Evolutionary conservation across 164 flowering plant genomes (phyloP), one percentile per base, ranked within the genome.

Genomic region (Chloranthus sessilifolius): DNA sequence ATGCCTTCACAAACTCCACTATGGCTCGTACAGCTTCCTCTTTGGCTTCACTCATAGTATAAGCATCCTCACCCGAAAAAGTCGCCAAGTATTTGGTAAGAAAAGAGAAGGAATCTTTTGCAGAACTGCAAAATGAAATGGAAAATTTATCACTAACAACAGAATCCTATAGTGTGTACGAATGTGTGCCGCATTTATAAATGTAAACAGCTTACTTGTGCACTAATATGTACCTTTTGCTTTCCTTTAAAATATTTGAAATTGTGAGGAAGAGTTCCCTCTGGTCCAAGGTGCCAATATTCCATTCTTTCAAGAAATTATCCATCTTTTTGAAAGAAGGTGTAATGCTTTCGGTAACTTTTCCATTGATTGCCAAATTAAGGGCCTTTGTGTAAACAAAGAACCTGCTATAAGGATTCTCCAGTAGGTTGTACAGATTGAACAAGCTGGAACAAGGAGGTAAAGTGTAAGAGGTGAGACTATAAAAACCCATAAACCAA

Each of bases 241-340:
- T 74, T 55, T 86, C 92, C 66, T 66, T 84, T 60, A 84, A 66
- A 26, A 83, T 66, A 65, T 89, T 94, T 19, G 79, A 73, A 38
- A 89, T 73, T 31, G 74, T 35, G 42, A 82, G 88, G 58, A 76
- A 92, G 52, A 92, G 95, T 21, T 77, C 75, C 52, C 97, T 79
- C 64, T 84, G 80, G 47, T 92, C 95, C 63, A 70, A 58, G 19
- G 74, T 55, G 30, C 72, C 86, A 58, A 92, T 58, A 59, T 81
- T 82, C 99, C 99, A 92, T 64, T 92, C 97, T 63, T 74, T 86
- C 61, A 92, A 57, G 61, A 88, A 86, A 58, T 62, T 77, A 55
- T 92, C 99, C 4, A 92, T 76, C 64, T 70, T 86, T 52, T 77
- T 89, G 56, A 86, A 81, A 39, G 99, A 85, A 52, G 95, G 95